Percentiles rank a stretch among this genome's conserved stretches.
Evolutionary conservation across 495 filamentous ascomycete species (phyloP).

Genomic region (Wilcoxina mikolae): DNA sequence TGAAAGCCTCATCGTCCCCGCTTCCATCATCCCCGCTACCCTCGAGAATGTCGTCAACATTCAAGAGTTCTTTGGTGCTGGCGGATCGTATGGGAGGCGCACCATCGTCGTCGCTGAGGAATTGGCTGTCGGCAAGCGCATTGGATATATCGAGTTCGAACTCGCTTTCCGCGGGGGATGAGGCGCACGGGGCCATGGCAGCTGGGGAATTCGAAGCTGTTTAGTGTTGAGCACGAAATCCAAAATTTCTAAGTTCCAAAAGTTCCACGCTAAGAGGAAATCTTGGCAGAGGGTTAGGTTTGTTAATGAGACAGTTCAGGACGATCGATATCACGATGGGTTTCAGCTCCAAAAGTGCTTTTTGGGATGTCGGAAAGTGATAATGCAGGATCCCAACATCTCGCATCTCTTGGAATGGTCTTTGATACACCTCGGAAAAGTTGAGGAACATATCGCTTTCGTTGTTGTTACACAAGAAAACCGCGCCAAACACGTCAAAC

Average conservation of each 20-base stretch:
- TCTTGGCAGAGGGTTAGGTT: no score
- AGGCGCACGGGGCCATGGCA: constrained; percentile 36
- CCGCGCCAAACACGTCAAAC: no score
- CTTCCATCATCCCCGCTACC: constrained; percentile 37
- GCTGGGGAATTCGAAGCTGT: not conserved
- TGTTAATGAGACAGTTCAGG: no score
- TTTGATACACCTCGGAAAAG: no score
- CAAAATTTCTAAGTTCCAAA: not conserved
- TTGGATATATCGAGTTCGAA: constrained; percentile 80
- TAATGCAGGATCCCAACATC: no score
- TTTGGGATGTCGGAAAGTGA: no score
- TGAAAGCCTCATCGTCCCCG: constrained; percentile 71
- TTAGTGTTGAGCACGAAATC: no score
- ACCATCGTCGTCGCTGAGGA: constrained; percentile 29
- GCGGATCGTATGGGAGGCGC: not conserved
- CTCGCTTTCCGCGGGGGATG: constrained; percentile 76
- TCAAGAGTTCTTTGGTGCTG: constrained; percentile 18
- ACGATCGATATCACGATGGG: no score
- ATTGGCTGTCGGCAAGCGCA: constrained; percentile 54
- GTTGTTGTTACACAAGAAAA: no score
- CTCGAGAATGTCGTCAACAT: constrained; percentile 24
- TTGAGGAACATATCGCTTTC: no score
- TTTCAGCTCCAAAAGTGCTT: no score
- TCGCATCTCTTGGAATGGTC: no score
- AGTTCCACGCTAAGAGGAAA: not conserved